Percentiles rank a stretch among this genome's conserved stretches.
Evolutionary conservation across 306 rosid species (phyloP).

Genomic region (Cyclanthera cordifolia): DNA sequence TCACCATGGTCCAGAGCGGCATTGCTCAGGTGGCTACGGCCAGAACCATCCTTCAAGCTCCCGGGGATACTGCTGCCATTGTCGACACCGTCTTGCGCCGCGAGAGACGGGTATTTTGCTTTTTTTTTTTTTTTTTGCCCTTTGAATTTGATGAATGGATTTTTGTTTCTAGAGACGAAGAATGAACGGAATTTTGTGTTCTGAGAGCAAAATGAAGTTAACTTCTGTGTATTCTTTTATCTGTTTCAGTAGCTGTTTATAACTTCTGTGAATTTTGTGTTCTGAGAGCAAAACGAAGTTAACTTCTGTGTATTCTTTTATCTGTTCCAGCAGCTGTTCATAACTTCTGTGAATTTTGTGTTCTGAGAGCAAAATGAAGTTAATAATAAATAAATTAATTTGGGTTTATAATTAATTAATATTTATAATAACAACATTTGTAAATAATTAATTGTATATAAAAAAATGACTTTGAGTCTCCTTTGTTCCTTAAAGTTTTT

Average conservation of each 20-base stretch:
- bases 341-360: not conserved
- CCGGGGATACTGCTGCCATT: conserved; percentile 16
- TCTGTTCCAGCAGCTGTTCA: not conserved
- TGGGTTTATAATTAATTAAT: no score
- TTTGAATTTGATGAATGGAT: not conserved
- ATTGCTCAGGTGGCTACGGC: conserved; percentile 58
- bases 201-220: not conserved
- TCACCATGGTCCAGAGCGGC: conserved; percentile 40
- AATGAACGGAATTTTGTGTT: not conserved
- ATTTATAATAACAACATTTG: no score
- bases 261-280: not conserved
- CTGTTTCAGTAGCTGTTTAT: not conserved
- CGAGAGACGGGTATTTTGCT: conserved; percentile 36
- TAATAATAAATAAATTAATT: no score
- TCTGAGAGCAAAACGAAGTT: not conserved
- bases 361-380: not conserved
- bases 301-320: not conserved
- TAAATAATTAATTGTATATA: no score
- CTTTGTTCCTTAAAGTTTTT: no score
- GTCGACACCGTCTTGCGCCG: conserved; percentile 30
- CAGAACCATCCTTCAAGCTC: conserved; percentile 28
- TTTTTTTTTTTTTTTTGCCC: not conserved
- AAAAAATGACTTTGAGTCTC: no score
- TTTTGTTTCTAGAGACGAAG: not conserved
- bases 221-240: not conserved